A percentile compares a stretch with the other conserved stretches of the same genome.
These are phyloP conservation scores for Russula virescens DNA, from an alignment of 768 basidiomycete species.

Conservation along the genomic window DNA sequence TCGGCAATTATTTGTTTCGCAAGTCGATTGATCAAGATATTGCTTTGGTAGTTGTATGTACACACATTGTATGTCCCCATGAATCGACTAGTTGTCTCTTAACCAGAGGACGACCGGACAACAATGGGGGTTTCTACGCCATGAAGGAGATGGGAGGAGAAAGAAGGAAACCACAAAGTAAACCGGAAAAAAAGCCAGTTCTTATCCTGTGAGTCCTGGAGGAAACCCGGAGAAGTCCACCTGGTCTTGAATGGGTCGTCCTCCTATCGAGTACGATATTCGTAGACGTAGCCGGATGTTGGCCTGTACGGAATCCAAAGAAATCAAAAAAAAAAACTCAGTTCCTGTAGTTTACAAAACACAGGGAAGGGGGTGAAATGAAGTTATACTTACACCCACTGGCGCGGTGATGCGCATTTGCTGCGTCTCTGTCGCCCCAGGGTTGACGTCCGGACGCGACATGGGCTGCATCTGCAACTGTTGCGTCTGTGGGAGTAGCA, in stretches of 20 bases:
- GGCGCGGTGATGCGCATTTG: slow-evolving; percentile 92
- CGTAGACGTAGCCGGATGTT: slow-evolving; percentile 80
- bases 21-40: not conserved
- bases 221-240: slow-evolving; percentile 93
- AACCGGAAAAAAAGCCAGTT: not conserved
- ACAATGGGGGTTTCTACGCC: not conserved
- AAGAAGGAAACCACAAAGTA: not conserved
- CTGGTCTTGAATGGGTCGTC: slow-evolving; percentile 79
- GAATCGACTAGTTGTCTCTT: not conserved
- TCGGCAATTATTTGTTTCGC: no score
- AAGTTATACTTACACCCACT: slow-evolving; percentile 57
- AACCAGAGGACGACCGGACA: not conserved
- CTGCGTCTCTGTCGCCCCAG: slow-evolving; percentile 85
- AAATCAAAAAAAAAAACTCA: not conserved
- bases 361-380: not conserved
- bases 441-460: slow-evolving; percentile 74
- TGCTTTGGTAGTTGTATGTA: slow-evolving; percentile 1
- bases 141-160: not conserved
- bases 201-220: slow-evolving; percentile 52
- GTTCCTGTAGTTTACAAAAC: not conserved
- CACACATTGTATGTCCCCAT: not conserved
- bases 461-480: slow-evolving; percentile 98
- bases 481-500: slow-evolving; percentile 58
- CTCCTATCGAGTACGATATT: slow-evolving; percentile 67
- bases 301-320: slow-evolving; percentile 44